Evolutionary conservation across 306 rosid species (phyloP).

Genomic region (Dicorynia guianensis): DNA sequence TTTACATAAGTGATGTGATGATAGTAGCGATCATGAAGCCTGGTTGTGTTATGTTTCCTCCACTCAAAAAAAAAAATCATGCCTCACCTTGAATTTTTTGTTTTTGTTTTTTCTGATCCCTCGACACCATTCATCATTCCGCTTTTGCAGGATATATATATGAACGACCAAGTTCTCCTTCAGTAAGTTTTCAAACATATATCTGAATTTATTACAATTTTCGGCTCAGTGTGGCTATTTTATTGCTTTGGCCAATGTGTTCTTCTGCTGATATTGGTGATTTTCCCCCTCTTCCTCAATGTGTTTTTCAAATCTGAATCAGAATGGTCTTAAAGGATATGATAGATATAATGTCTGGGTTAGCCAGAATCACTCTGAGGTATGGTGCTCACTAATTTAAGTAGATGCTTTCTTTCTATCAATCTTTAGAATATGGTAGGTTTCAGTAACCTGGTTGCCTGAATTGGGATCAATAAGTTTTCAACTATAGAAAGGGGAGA

Average conservation of each 20-base stretch:
- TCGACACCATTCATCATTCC: constrained; percentile 12
- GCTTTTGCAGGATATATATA: constrained; percentile 71
- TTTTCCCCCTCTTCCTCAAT: constrained; percentile 4
- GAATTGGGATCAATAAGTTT: constrained; percentile 8
- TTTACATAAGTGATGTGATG: neutral
- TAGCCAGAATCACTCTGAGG: constrained; percentile 51
- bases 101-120: neutral
- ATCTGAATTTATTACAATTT: constrained; percentile 23
- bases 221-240: neutral
- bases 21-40: constrained; percentile 15
- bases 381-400: constrained; percentile 39
- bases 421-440: constrained; percentile 17
- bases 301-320: constrained; percentile 35
- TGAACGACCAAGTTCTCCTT: constrained; percentile 66
- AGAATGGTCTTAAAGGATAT: constrained; percentile 52
- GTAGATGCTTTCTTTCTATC: neutral
- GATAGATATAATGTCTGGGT: constrained; percentile 33
- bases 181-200: constrained; percentile 59
- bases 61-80: neutral
- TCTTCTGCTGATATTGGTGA: constrained; percentile 32
- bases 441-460: constrained; percentile 23
- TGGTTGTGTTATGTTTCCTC: neutral
- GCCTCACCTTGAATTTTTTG: constrained; percentile 3
- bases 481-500: neutral
- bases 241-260: neutral